Base-by-base conservation (phyloP, 805 yeast genomes). In the Ascoidea rubescens region DNA sequence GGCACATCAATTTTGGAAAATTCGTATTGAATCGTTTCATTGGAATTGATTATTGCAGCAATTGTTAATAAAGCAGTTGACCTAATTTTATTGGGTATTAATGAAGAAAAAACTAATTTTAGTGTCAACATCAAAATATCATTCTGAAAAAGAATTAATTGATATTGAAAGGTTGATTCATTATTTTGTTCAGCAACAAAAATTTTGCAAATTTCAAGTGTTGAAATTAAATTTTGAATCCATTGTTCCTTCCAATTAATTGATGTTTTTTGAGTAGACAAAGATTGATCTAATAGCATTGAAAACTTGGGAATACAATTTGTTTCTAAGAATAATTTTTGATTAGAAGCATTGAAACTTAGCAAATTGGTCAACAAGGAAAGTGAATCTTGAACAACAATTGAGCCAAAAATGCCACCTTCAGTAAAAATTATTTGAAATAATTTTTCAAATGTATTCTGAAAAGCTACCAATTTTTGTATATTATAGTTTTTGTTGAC, bases 391-490 rank as follows among this genome's bases (percentile, higher is more conserved):
- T 87, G 93, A 6, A 90, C 95, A n/a, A 88, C 80, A 42, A 88
- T 74, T 17, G 93, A 87, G 7, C 96, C 97, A n/a, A 51, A 43
- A 14, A 88, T 74, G 4, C 96, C 96, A 37, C 96, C 96, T 65
- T 90, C 97, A 56, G 80, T 85, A 14, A 79, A 81, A 30, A 91
- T 80, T 12, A 93, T 84, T n/a, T 71, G 73, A 60, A 91, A 90
- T 10, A 89, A 67, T 55, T 74, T 79, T 55, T 88, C 96, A 62
- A 93, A 90, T 0, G 95, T 84, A 58, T 87, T 90, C 63, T 93
- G 97, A 62, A 93, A 93, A 0, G 96, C 99, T 7, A 95, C 95
- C 17, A 93, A 69, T 61, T 89, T 90, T 64, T 93, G 99, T 37
- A 91, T 81, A 64, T 87, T 91, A 54, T 82, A 79, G 59, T 88